Evolutionary conservation across 2,329 filamentous ascomycete species (phyloP), one percentile per base, ranked within the genome.

Genomic region (Colletotrichum sp.): DNA sequence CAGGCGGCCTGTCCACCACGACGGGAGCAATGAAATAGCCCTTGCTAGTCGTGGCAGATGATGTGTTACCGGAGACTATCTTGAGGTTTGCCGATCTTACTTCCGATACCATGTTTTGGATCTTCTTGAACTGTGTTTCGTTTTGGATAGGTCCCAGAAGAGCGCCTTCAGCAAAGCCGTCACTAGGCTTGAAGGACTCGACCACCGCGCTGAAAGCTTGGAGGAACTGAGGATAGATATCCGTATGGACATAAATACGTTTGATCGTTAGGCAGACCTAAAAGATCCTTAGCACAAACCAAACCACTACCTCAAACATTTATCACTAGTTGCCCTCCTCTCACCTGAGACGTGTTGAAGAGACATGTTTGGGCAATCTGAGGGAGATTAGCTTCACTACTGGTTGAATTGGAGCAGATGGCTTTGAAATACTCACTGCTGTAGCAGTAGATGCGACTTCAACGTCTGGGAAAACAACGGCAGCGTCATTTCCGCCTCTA

Each of bases 261-360:
- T 52, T 52, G n/a, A 52, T 52, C 10, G 44, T 52, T 21, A 52
- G n/a, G 10, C n/a, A 52, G 10, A 52, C 44, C 44, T 52, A 21
- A n/a, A 18, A 10, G 10, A 21, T 1, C 16, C 44, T 52, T 52
- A 52, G 44, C 44, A 52, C 4, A 21, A 13, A 21, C 18, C n/a
- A n/a, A 21, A 21, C n/a, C 12, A 49, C 44, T 49, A 18, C 10
- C 44, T 21, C n/a, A n/a, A 13, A 49, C 6, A 21, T 0, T 3
- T 0, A 24, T 52, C n/a, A 13, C 2, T 13, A 1, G 6, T 2
- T 10, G n/a, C 10, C 44, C 44, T 5, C 12, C 6, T 21, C n/a
- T 52, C 44, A 52, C 44, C 44, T 52, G 44, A 52, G 44, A 21
- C 44, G 44, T 21, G 44, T 52, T 52, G 44, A 52, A 52, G 0